Evolutionary conservation across 345 rosid genomes (phyloP).

Genomic region (Luvunga scandens): DNA sequence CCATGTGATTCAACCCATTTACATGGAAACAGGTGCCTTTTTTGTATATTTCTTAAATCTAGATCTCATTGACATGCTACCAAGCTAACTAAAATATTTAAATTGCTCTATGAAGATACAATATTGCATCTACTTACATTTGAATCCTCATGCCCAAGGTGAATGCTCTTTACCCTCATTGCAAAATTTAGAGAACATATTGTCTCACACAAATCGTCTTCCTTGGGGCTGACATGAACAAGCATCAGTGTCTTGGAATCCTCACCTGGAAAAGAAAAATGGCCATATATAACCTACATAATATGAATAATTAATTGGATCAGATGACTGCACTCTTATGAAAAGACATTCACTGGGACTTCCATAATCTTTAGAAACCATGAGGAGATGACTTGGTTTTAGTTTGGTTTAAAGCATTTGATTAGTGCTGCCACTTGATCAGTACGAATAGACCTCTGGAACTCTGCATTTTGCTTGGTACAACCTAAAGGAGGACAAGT

Average conservation of each 20-base stretch:
- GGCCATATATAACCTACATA: neutral
- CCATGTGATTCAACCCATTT: neutral
- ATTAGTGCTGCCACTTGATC: neutral
- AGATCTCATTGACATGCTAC: neutral
- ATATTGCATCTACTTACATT: conserved; percentile 36
- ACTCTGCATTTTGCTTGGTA: neutral
- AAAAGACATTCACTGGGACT: neutral
- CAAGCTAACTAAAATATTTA: neutral
- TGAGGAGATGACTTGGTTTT: neutral
- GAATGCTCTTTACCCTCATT: conserved; percentile 59
- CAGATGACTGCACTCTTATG: neutral
- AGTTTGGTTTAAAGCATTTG: neutral
- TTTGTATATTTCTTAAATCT: neutral
- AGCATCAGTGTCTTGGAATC: conserved; percentile 86
- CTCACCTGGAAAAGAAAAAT: conserved; percentile 40
- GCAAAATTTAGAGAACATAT: conserved; percentile 76
- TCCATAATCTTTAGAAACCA: neutral
- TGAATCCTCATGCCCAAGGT: conserved; percentile 52
- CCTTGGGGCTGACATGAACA: conserved; percentile 76
- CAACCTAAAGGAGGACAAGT: neutral
- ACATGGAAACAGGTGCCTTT: neutral
- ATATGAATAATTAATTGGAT: neutral
- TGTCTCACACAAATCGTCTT: conserved; percentile 82
- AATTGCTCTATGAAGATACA: conserved; percentile 10
- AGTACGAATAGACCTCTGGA: neutral